Base-by-base conservation (phyloP, 495 filamentous ascomycete genomes). In the Penicillium silybi region DNA sequence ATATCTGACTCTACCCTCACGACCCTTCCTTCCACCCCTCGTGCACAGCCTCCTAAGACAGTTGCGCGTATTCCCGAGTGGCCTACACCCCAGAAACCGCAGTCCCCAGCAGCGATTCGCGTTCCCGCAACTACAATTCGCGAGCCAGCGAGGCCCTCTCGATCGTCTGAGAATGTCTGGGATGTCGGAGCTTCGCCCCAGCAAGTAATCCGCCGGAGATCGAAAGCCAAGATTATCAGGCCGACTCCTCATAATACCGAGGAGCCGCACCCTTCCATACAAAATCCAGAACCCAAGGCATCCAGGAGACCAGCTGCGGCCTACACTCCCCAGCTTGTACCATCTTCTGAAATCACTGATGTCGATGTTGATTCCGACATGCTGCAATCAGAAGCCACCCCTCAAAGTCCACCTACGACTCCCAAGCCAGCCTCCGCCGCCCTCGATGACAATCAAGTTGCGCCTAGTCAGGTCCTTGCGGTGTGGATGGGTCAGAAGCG, bases 381-480 rank as follows among this genome's bases (percentile, higher is more conserved):
- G 3, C 17, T 49, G 22, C 19, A 16, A 25, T 58, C 57, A 42
- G 53, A 53, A 6, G 46, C 23, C 42, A 35, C 45, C 26, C 35
- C 22, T 29, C 40, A 49, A 38, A 60, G 51, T 18, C 35, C 43
- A 17, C 55, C 61, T 20, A 57, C 49, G 3, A 58, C 63, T 27
- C 60, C 54, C 15, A 46, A 44, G 7, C 16, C 38, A 44, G 1
- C 41, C 4, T 19, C 35, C 35, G 4, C 11, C 16, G 26, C 32
- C 22, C 40, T 39, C 19, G 56, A 64, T 5, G 45, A 57, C n/a
- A 4, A 38, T 15, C 32, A 56, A 22, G 54, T 75, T 35, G 73
- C 74, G 1, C 69, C 68, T n/a, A 73, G 72, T 19, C 75, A 79
- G 50, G 75, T 80, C 0, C 61, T 81, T 50, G 75, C 78, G 13